Percentiles rank a stretch among this genome's conserved stretches.
phyloP scores from a whole-genome alignment of 2,329 filamentous ascomycete species.

The Didymella sp. region DNA sequence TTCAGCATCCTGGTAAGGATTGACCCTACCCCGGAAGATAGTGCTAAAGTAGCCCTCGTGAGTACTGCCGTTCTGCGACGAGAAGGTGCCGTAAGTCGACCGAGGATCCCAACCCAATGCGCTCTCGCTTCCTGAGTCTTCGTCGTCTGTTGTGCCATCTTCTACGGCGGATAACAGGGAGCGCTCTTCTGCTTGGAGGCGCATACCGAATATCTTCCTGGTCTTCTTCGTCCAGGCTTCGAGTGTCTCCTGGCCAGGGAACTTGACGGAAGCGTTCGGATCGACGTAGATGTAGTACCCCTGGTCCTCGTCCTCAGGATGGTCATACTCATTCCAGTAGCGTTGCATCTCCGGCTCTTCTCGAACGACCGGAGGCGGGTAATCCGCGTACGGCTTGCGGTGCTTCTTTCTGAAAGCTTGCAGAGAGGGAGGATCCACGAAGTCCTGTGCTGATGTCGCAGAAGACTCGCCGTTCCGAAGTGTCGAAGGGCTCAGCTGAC shows the following conservation, averaged over 20 bases:
- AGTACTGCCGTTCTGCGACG: constrained; percentile 13
- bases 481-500: constrained; percentile 41
- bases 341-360: constrained; percentile 29
- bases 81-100: constrained; percentile 58
- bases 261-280: constrained; percentile 66
- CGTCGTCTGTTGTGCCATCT: constrained; percentile 58
- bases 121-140: constrained; percentile 57
- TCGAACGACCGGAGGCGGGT: constrained; percentile 29
- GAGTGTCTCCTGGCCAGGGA: constrained; percentile 70
- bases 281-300: constrained; percentile 78
- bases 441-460: constrained; percentile 44
- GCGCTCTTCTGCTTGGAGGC: constrained; percentile 29
- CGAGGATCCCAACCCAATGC: constrained; percentile 43
- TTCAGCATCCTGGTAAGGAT: constrained; percentile 54
- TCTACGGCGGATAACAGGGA: constrained; percentile 46
- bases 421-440: constrained; percentile 50
- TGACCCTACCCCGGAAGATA: constrained; percentile 37
- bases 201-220: constrained; percentile 35
- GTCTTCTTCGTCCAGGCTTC: constrained; percentile 48
- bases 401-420: constrained; percentile 55
- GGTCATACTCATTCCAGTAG: constrained; percentile 90
- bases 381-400: constrained; percentile 41
- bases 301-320: constrained; percentile 70
- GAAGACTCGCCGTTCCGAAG: constrained; percentile 45
- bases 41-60: constrained; percentile 42